A percentile compares a stretch with the other conserved stretches of the same genome.
Evolutionary conservation across 1,284 basidiomycete genomes (phyloP).

Genomic region (Irpex sp.): DNA sequence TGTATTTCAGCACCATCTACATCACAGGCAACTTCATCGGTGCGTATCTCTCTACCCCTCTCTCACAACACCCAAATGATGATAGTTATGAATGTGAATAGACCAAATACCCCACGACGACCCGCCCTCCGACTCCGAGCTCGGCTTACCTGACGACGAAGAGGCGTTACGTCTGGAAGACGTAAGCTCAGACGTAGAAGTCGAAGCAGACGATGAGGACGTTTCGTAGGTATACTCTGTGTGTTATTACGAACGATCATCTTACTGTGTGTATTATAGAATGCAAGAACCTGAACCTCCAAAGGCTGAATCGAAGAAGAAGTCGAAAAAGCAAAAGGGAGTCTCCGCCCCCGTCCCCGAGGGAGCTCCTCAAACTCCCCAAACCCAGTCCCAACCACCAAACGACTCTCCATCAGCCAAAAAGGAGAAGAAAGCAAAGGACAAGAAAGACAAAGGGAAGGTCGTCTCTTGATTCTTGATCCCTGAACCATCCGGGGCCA

Average conservation of each 20-base stretch:
- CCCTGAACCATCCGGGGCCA: no score
- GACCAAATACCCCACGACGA: slow-evolving; percentile 49
- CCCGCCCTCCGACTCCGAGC: slow-evolving; percentile 35
- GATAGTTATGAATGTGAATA: slow-evolving; percentile 17
- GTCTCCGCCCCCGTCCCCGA: no score
- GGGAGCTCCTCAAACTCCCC: no score
- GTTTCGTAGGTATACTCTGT: neutral
- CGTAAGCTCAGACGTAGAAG: slow-evolving; percentile 75
- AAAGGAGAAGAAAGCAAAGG: no score
- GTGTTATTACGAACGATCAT: neutral
- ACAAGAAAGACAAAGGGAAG: no score
- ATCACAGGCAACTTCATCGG: slow-evolving; percentile 90
- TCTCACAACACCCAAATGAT: neutral
- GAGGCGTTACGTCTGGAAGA: slow-evolving; percentile 63
- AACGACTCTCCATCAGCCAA: no score
- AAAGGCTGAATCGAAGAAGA: neutral
- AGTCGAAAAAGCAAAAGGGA: no score
- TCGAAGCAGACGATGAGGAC: slow-evolving; percentile 34
- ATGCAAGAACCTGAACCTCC: slow-evolving; percentile 33
- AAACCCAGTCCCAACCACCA: no score
- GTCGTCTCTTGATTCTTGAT: no score
- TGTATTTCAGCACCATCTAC: slow-evolving; percentile 64
- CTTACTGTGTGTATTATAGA: neutral
- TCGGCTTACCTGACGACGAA: slow-evolving; percentile 25
- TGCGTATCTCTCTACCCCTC: slow-evolving; percentile 30